Conservation (phyloP, 2,329 filamentous ascomycete genomes). For the Huntiella bhutanensis region DNA sequence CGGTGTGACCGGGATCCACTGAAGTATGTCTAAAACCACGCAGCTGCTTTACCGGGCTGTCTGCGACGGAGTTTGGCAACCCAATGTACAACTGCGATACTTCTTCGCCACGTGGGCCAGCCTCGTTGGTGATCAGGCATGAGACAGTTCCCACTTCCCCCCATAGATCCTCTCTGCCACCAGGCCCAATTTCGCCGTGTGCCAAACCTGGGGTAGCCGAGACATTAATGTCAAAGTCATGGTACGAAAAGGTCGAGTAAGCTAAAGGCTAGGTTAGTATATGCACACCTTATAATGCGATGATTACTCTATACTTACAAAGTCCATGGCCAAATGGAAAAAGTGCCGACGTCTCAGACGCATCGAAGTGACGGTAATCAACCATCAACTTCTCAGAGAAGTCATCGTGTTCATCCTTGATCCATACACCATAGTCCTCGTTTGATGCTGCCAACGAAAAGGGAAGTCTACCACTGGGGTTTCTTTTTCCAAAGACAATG, state of each 20-base stretch:
- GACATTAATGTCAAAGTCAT: conserved; percentile 28
- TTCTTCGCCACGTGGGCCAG: conserved; percentile 30
- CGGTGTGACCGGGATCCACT: conserved; percentile 38
- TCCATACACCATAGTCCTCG: conserved; percentile 25
- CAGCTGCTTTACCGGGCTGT: conserved; percentile 42
- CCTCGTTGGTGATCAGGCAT: conserved; percentile 41
- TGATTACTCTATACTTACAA: conserved; percentile 26
- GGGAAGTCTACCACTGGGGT: conserved; percentile 56
- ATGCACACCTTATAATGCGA: background rate
- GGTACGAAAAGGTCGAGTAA: conserved; percentile 49
- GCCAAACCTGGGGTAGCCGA: conserved; percentile 32
- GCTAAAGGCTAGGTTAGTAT: conserved; percentile 20
- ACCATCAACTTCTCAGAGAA: conserved; percentile 70
- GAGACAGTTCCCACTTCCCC: conserved; percentile 39
- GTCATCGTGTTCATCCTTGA: conserved; percentile 32
- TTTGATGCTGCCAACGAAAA: conserved; percentile 35
- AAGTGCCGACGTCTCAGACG: conserved; percentile 38
- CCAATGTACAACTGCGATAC: conserved; percentile 34
- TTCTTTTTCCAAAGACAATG: conserved; percentile 53
- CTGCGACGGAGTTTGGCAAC: conserved; percentile 33
- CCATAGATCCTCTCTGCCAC: conserved; percentile 38
- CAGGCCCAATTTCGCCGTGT: conserved; percentile 42
- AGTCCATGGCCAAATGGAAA: conserved; percentile 69
- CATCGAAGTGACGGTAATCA: conserved; percentile 67
- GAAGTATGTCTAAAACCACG: conserved; percentile 47